Evolutionary conservation across 2,329 filamentous ascomycete genomes (phyloP).

Genomic region (Aureobasidium sp.): DNA sequence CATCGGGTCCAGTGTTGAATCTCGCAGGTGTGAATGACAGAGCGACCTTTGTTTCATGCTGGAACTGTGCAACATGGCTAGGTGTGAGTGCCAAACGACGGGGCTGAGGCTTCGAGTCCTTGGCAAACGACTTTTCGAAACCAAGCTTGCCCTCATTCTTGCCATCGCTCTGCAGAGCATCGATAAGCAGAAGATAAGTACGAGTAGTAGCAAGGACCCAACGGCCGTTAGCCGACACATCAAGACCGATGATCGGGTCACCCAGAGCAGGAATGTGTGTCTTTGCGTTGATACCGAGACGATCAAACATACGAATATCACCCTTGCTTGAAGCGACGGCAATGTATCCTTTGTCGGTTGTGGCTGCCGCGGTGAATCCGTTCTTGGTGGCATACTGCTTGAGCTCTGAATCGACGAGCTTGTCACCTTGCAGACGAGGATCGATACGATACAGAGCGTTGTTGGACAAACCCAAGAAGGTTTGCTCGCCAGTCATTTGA

Average conservation of each 20-base stretch:
- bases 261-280: constrained; percentile 93
- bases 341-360: constrained; percentile 93
- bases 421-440: constrained; percentile 80
- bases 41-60: constrained; percentile 84
- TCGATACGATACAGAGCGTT: constrained; percentile 94
- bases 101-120: constrained; percentile 88
- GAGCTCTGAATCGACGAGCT: constrained; percentile 84
- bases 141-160: constrained; percentile 98
- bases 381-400: constrained; percentile 98
- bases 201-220: constrained; percentile 93
- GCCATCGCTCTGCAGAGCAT: constrained; percentile 80
- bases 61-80: constrained; percentile 91
- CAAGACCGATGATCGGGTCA: constrained; percentile 88
- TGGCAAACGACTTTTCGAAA: constrained; percentile 87
- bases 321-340: constrained; percentile 97
- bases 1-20: constrained; percentile 83
- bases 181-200: constrained; percentile 90
- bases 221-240: constrained; percentile 89
- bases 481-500: constrained; percentile 92
- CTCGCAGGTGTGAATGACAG: constrained; percentile 84
- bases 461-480: constrained; percentile 85
- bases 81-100: constrained; percentile 83
- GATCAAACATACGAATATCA: constrained; percentile 93
- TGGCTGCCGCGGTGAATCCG: constrained; percentile 89
- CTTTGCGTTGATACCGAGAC: constrained; percentile 93